phyloP scores from a whole-genome alignment of 345 rosid genomes.

The Dipteronia sinensis region DNA sequence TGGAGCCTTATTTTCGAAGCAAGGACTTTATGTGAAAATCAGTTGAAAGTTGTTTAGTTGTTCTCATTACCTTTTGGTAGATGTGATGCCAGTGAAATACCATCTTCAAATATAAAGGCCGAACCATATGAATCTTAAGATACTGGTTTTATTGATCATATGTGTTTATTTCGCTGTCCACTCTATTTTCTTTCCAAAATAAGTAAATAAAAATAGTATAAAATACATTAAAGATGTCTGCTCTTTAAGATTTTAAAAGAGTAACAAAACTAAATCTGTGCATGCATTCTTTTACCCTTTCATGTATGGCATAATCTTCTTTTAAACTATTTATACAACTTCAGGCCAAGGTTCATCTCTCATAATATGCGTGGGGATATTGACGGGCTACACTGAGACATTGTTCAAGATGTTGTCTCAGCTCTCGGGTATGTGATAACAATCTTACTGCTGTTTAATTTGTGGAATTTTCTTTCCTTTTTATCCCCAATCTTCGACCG shows the following conservation, averaged over 20 bases:
- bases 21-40: not conserved
- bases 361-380: slow-evolving; percentile 87
- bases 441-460: slow-evolving; percentile 7
- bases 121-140: not conserved
- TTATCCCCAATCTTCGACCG: not conserved
- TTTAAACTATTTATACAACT: slow-evolving; percentile 27
- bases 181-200: not conserved
- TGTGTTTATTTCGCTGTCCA: not conserved
- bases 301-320: slow-evolving; percentile 3
- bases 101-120: not conserved
- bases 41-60: not conserved
- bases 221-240: not conserved
- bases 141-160: not conserved
- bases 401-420: slow-evolving; percentile 85
- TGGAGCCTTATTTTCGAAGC: not conserved
- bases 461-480: not conserved
- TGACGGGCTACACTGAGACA: slow-evolving; percentile 92
- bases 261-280: not conserved
- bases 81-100: not conserved
- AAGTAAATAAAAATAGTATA: not conserved
- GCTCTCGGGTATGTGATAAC: slow-evolving; percentile 63
- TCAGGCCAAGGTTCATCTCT: slow-evolving; percentile 93
- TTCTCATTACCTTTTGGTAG: not conserved
- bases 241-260: not conserved
- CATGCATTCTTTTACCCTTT: not conserved